phyloP scores from a whole-genome alignment of 106 monocot species.

The Dioscorea dumetorum region DNA sequence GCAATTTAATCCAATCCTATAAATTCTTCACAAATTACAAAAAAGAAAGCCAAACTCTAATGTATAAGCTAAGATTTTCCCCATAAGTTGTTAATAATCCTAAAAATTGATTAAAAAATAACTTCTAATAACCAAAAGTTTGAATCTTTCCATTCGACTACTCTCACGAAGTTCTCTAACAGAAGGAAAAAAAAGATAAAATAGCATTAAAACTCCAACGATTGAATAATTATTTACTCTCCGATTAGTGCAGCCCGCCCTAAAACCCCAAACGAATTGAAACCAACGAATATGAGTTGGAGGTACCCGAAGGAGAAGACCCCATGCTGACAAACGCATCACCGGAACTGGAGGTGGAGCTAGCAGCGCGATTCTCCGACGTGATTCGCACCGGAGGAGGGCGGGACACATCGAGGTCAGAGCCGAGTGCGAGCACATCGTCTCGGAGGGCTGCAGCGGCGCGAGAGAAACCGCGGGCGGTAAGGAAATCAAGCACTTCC shows the following conservation, averaged over 20 bases:
- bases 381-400: constrained; percentile 14
- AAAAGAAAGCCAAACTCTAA: too few species aligned
- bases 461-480: constrained; percentile 36
- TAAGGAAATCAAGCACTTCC: constrained; percentile 58
- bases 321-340: constrained; percentile 71
- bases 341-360: constrained; percentile 19
- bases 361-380: background rate
- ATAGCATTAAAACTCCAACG: too few species aligned
- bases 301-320: constrained; percentile 55
- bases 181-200: too few species aligned
- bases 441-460: constrained; percentile 58
- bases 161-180: background rate
- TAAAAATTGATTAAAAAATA: too few species aligned
- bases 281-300: background rate
- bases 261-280: background rate
- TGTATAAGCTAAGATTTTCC: too few species aligned
- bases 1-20: too few species aligned
- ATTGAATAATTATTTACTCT: background rate
- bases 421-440: constrained; percentile 27
- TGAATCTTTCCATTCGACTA: background rate
- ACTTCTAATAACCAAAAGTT: background rate
- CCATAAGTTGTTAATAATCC: too few species aligned
- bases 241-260: background rate
- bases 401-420: background rate
- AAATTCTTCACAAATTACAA: too few species aligned